Evolutionary conservation across 768 basidiomycete genomes (phyloP).

Genomic region (Trametes meyenii): DNA sequence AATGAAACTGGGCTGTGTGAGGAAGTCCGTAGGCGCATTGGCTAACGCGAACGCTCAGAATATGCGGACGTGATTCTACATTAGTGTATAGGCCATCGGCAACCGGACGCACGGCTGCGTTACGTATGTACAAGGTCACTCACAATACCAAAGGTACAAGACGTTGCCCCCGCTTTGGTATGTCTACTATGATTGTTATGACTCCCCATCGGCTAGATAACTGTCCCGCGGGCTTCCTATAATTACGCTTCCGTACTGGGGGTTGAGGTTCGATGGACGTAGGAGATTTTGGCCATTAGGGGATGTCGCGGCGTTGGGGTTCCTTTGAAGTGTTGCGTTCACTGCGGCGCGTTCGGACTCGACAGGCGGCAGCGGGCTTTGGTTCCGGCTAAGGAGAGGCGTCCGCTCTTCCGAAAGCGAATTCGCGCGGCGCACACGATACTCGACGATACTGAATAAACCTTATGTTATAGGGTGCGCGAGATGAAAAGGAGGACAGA

Average conservation of each 20-base stretch:
- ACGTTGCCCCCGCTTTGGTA: too few relatives aligned
- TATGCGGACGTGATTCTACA: too few relatives aligned
- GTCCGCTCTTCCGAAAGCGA: constrained; percentile 30
- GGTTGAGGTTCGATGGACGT: constrained; percentile 11
- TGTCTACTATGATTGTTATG: neutral
- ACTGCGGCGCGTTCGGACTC: constrained; percentile 8
- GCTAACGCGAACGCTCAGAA: neutral
- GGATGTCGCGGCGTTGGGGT: neutral
- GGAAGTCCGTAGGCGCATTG: neutral
- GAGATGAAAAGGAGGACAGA: constrained; percentile 8
- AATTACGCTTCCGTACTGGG: constrained; percentile 13
- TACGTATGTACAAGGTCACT: constrained; percentile 1
- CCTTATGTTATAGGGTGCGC: neutral
- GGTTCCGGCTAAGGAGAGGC: constrained; percentile 21
- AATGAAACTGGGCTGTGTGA: too few relatives aligned
- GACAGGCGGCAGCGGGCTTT: constrained; percentile 3
- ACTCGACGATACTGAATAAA: constrained; percentile 30
- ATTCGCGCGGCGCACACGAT: constrained; percentile 25
- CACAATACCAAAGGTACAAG: too few relatives aligned
- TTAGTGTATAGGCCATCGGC: neutral
- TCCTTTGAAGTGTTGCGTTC: neutral
- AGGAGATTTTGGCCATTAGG: neutral
- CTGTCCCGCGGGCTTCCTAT: constrained; percentile 6
- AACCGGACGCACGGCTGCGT: neutral
- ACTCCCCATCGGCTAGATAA: neutral